Percentiles rank a stretch among this genome's conserved stretches.
Evolutionary conservation across 2,329 filamentous ascomycete genomes (phyloP).

Genomic region (Penicillium aurantiogriseum): DNA sequence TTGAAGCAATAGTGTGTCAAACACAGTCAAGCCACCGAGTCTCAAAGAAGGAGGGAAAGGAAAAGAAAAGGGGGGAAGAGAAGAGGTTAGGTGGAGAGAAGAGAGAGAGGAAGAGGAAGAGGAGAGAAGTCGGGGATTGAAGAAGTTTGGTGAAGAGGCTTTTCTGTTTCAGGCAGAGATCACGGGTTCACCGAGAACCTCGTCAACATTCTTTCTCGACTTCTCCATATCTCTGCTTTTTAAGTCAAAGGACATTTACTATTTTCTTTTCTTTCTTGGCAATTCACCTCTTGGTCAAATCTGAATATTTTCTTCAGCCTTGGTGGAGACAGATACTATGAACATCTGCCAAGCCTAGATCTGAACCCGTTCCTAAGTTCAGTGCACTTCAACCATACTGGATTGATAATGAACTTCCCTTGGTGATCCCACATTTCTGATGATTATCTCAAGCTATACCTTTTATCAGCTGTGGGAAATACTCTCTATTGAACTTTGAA

Average conservation of each 20-base stretch:
- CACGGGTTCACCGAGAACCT: conserved; percentile 24
- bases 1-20: conserved; percentile 46
- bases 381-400: conserved; percentile 18
- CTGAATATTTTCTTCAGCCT: conserved; percentile 7
- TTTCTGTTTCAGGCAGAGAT: conserved; percentile 26
- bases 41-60: conserved; percentile 28
- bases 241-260: not conserved
- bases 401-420: conserved; percentile 19
- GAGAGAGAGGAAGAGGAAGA: conserved; percentile 18
- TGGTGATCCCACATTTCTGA: conserved; percentile 8
- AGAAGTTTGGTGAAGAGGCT: conserved; percentile 22
- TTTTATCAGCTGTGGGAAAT: not conserved
- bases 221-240: not conserved
- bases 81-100: conserved; percentile 17
- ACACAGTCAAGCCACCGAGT: conserved; percentile 39
- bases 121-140: conserved; percentile 20
- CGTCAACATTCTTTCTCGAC: conserved; percentile 14
- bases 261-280: not conserved
- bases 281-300: not conserved
- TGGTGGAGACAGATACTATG: conserved; percentile 25
- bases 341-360: conserved; percentile 20
- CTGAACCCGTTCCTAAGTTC: conserved; percentile 18
- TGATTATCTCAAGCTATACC: not conserved
- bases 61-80: conserved; percentile 20
- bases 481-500: not conserved